These are phyloP conservation scores for Whalleya microplaca DNA, from an alignment of 2,329 filamentous ascomycete species.

Conservation along the genomic window DNA sequence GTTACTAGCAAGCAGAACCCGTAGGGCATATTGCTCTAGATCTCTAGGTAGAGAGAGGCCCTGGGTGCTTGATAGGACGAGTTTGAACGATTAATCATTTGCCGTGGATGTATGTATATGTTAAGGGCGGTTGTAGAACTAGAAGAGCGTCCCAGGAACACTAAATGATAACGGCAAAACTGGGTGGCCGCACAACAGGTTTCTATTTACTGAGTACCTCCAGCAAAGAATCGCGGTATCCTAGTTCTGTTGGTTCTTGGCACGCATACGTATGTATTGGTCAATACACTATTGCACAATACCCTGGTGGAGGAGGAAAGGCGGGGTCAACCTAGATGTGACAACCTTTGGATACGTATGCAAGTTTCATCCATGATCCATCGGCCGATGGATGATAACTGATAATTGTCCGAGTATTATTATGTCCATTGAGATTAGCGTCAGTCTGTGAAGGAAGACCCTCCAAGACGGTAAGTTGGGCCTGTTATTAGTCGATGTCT, in stretches of 20 bases:
- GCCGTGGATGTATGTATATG: constrained; percentile 9
- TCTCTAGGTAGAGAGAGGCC: constrained; percentile 3
- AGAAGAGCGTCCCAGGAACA: neutral
- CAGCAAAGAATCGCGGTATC: constrained; percentile 2
- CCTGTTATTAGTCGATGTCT: neutral
- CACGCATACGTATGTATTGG: constrained; percentile 20
- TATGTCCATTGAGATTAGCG: constrained; percentile 3
- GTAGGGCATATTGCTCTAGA: neutral
- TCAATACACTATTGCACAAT: neutral
- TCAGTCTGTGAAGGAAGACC: neutral
- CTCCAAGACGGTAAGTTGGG: neutral
- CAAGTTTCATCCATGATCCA: constrained; percentile 26
- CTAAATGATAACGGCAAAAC: neutral
- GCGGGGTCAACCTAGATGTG: constrained; percentile 21
- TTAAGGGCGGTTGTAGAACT: neutral
- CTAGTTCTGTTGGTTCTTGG: constrained; percentile 14
- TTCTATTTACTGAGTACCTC: constrained; percentile 1
- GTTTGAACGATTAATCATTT: constrained; percentile 1
- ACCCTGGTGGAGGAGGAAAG: constrained; percentile 15
- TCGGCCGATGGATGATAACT: constrained; percentile 14
- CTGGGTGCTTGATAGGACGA: constrained; percentile 8
- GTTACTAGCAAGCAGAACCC: neutral
- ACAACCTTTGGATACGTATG: constrained; percentile 22
- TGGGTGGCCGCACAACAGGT: neutral
- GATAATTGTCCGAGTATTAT: constrained; percentile 11